Evolutionary conservation across 352 stramenopile species (phyloP).

Genomic region (Phytophthora pinifolia): DNA sequence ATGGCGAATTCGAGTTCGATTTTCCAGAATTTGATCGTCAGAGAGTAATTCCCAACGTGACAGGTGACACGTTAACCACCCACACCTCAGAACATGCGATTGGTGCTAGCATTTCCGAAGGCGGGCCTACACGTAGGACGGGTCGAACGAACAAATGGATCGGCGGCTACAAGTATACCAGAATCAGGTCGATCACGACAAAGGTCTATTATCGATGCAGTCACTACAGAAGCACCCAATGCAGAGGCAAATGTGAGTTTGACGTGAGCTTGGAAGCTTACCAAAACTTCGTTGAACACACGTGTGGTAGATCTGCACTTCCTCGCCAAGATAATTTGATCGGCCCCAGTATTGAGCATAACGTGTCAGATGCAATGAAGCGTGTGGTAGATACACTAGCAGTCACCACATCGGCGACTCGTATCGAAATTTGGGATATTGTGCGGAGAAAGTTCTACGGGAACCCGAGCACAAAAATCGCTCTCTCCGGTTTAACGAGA

Average conservation of each 20-base stretch:
- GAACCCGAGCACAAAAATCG: background rate
- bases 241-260: background rate
- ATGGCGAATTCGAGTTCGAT: no score
- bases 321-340: background rate
- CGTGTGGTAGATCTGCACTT: background rate
- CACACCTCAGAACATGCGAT: no score
- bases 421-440: background rate
- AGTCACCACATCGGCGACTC: background rate
- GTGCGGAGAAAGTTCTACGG: background rate
- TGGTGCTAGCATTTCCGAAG: no score
- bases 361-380: background rate
- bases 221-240: background rate
- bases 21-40: no score
- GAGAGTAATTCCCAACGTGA: no score
- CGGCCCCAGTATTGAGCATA: background rate
- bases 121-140: no score
- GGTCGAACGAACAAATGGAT: background rate
- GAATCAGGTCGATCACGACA: background rate
- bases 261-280: background rate
- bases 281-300: background rate
- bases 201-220: background rate
- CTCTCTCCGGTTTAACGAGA: background rate
- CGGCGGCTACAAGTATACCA: background rate
- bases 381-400: background rate
- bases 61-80: no score